Conservation (phyloP, 805 yeast species). For the Naumovozyma dairenensis region DNA sequence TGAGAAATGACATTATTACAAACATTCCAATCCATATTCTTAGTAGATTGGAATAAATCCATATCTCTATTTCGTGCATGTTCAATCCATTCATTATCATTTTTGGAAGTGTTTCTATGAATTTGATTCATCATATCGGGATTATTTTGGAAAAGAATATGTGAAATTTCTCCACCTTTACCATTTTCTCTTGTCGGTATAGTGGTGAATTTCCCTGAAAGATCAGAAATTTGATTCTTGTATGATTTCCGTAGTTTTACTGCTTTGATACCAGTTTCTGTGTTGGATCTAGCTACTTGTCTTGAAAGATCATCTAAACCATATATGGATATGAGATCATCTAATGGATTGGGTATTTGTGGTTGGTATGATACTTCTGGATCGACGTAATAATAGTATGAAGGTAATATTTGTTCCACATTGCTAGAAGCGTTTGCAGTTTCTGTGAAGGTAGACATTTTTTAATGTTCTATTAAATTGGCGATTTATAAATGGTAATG, state of each 20-base stretch:
- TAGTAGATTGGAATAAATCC: constrained; percentile 16
- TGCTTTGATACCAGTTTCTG: constrained; percentile 75
- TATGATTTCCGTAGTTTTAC: constrained; percentile 89
- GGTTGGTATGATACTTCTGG: constrained; percentile 28
- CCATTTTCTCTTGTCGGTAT: constrained; percentile 41
- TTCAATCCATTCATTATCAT: constrained; percentile 18
- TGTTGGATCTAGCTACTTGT: constrained; percentile 77
- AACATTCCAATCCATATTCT: constrained; percentile 25
- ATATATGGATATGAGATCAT: constrained; percentile 62
- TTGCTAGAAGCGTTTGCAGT: too few species aligned
- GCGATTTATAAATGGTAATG: too few species aligned
- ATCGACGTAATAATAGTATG: constrained; percentile 34
- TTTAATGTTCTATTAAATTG: too few species aligned
- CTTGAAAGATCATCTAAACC: constrained; percentile 57
- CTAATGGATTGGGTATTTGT: constrained; percentile 58
- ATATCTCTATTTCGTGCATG: constrained; percentile 22
- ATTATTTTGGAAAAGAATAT: constrained; percentile 27
- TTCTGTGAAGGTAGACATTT: too few species aligned
- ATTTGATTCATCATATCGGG: constrained; percentile 27
- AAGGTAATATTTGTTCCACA: constrained; percentile 21
- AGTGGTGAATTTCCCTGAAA: constrained; percentile 63
- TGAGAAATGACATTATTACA: constrained; percentile 24
- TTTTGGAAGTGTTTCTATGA: constrained; percentile 17
- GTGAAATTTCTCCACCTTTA: constrained; percentile 30
- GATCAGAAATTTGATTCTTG: constrained; percentile 80